These are phyloP conservation scores for Pyrenula aspistea DNA, from an alignment of 495 filamentous ascomycete genomes.

Conservation along the genomic window DNA sequence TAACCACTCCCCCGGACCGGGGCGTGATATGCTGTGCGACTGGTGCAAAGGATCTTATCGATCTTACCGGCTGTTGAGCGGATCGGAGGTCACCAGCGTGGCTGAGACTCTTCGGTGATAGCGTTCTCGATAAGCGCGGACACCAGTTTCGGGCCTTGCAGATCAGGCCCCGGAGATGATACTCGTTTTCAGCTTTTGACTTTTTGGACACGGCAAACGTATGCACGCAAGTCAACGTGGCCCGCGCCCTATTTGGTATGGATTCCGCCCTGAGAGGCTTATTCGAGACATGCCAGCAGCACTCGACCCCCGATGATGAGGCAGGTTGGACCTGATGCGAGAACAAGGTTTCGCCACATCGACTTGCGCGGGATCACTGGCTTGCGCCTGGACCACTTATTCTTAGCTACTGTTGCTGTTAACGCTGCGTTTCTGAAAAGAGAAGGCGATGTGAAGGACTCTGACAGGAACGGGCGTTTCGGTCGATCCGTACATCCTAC, in stretches of 20 bases:
- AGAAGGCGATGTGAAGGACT: not conserved
- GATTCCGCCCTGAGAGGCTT: not conserved
- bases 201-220: no score
- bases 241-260: not conserved
- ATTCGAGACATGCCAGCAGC: not conserved
- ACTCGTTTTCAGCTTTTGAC: no score
- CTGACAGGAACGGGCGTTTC: not conserved
- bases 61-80: not conserved
- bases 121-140: not conserved
- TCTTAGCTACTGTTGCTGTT: not conserved
- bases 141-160: not conserved
- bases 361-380: not conserved
- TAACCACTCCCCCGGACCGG: not conserved
- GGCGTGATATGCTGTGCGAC: not conserved
- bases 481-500: not conserved
- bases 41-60: not conserved
- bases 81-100: no score
- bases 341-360: not conserved
- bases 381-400: not conserved
- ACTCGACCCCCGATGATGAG: not conserved
- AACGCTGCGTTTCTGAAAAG: not conserved
- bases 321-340: not conserved
- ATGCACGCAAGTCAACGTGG: no score
- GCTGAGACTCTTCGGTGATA: not conserved
- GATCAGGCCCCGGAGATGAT: not conserved